Evolutionary conservation across 1,139 yeast genomes (phyloP), one percentile per base, ranked within the genome.

Genomic region (Suhomyces anneliseae): DNA sequence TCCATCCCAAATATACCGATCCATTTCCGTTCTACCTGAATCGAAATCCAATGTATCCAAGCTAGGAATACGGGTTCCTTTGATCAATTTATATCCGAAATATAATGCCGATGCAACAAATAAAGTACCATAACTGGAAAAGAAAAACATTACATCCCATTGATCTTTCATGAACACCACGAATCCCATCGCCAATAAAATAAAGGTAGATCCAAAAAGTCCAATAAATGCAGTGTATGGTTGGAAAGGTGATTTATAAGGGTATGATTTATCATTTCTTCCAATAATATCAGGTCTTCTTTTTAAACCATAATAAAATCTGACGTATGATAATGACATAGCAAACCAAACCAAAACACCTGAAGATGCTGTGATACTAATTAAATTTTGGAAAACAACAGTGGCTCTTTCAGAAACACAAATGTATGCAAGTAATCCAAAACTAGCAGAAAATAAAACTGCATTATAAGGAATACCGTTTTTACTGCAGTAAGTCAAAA

Each of bases 331-430:
- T 14, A 87, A 64, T 55, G 90, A 83, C 87, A 89, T 85, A 6
- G 92, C 88, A 48, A 84, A 80, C 96, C 96, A 89, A 43, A 85
- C 87, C 33, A 88, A 64, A 45, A 87, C 76, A 1, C 90, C 89
- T 0, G 92, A 78, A 1, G 90, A 79, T 0, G 90, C 82, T 49
- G 85, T 82, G 35, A 87, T 71, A 54, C 81, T 77, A 8, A 86
- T 78, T 48, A 87, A 69, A 59, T 83, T 78, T 54, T 81, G 85
- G 55, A 87, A 87, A 3, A 85, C 87, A n/a, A 71, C 67, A 8
- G 87, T 79, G 0, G 90, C 84, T 38, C 76, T 66, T 52, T 79
- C 75, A 33, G 80, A 75, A 7, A 84, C 80, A 36, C 88, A 78
- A 14, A 86, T 63, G 58, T 73, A 85, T 0, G 90, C 78, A 40